phyloP scores from a whole-genome alignment of 441 rosid genomes.

The Francoa sonchifolia region DNA sequence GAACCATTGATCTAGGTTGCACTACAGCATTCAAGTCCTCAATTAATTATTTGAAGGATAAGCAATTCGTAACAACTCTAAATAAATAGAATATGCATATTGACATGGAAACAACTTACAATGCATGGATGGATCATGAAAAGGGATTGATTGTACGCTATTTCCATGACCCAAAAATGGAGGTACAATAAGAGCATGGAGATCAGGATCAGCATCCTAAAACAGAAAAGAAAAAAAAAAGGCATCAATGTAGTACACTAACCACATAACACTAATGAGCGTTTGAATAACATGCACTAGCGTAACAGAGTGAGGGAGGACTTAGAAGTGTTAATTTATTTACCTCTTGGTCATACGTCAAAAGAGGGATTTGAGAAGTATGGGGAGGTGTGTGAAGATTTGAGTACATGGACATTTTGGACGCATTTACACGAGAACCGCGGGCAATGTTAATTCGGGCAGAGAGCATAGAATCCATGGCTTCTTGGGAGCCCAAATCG shows the following conservation, averaged over 20 bases:
- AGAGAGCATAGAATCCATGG: conserved; percentile 37
- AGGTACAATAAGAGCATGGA: conserved; percentile 56
- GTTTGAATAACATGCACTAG: no score
- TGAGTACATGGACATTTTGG: conserved; percentile 30
- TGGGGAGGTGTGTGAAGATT: conserved; percentile 36
- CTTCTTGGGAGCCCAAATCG: conserved; percentile 27
- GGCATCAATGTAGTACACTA: no score
- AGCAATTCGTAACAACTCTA: background rate
- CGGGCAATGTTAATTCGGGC: conserved; percentile 31
- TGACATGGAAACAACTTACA: conserved; percentile 26
- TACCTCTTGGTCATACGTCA: conserved; percentile 58
- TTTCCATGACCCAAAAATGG: conserved; percentile 36
- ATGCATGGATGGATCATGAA: conserved; percentile 36
- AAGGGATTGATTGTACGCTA: conserved; percentile 39
- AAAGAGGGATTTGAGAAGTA: conserved; percentile 37
- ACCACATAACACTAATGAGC: no score
- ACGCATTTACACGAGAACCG: conserved; percentile 19
- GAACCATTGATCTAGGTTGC: conserved; percentile 81
- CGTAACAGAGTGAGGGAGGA: no score
- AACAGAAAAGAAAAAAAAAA: conserved; percentile 6
- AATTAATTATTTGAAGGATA: conserved; percentile 5
- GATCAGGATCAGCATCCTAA: conserved; percentile 47
- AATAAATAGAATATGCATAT: background rate
- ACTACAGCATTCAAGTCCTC: conserved; percentile 24
- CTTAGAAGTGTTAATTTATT: conserved; percentile 7